phyloP scores from a whole-genome alignment of 2,329 filamentous ascomycete species.

The Coniochaeta sp. region DNA sequence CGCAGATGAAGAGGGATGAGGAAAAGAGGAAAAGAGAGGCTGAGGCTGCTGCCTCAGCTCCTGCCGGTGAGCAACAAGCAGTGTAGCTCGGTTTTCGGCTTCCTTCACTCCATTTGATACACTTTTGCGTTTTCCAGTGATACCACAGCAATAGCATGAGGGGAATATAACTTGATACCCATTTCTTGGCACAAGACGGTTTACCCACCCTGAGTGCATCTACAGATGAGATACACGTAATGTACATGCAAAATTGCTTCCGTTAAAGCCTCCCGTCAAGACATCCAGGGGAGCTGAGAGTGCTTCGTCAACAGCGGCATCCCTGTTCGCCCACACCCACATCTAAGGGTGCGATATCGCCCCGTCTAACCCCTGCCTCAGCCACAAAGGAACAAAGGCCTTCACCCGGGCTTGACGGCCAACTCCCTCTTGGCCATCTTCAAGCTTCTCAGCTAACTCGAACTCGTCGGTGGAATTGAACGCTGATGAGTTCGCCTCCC shows the following conservation, averaged over 20 bases:
- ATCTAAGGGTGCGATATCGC: not conserved
- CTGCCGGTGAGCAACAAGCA: not conserved
- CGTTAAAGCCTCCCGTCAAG: too few species aligned
- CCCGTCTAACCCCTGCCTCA: conserved; percentile 31
- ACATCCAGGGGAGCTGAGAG: conserved; percentile 9
- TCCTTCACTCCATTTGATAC: not conserved
- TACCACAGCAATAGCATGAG: not conserved
- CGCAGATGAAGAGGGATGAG: conserved; percentile 43
- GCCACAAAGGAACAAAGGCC: conserved; percentile 68
- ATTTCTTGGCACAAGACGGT: not conserved
- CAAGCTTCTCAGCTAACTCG: conserved; percentile 27
- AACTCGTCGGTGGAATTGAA: conserved; percentile 58
- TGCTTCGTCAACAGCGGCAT: not conserved
- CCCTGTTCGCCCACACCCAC: not conserved
- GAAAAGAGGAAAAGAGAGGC: conserved; percentile 40
- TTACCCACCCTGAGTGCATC: not conserved
- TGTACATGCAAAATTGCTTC: conserved; percentile 8
- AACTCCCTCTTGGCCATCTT: conserved; percentile 14
- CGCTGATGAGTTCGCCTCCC: conserved; percentile 55
- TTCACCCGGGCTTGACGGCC: conserved; percentile 39
- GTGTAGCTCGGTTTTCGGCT: not conserved
- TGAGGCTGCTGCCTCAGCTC: conserved; percentile 23
- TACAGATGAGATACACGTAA: conserved; percentile 4
- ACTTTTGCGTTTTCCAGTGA: not conserved
- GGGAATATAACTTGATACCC: not conserved